Percentiles rank a stretch among this genome's conserved stretches.
Evolutionary conservation across 2,329 filamentous ascomycete genomes (phyloP).

Genomic region (Aspergillus piperis): DNA sequence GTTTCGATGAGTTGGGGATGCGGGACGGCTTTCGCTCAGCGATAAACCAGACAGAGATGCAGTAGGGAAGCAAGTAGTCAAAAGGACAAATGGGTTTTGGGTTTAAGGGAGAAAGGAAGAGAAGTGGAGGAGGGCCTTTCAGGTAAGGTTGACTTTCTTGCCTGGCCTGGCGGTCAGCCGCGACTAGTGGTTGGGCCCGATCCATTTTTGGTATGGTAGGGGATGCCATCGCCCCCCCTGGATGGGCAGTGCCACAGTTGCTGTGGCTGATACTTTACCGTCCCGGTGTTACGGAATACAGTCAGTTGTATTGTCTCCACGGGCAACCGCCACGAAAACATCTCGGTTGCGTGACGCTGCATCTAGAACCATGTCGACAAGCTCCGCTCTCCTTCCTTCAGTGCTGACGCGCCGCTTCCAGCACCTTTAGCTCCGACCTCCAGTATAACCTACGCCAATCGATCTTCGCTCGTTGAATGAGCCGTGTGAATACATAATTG

Average conservation of each 20-base stretch:
- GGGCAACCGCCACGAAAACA: constrained; percentile 41
- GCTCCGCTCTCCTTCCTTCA: neutral
- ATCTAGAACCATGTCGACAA: constrained; percentile 25
- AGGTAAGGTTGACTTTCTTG: constrained; percentile 18
- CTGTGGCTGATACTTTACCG: too few species aligned
- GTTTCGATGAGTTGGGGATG: constrained; percentile 8
- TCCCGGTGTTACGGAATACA: too few species aligned
- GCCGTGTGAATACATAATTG: constrained; percentile 17
- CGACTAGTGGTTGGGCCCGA: constrained; percentile 12
- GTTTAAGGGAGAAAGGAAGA: constrained; percentile 13
- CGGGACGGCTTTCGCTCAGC: constrained; percentile 40
- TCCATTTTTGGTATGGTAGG: constrained; percentile 11
- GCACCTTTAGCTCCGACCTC: constrained; percentile 7
- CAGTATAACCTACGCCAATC: neutral
- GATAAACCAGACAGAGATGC: constrained; percentile 29
- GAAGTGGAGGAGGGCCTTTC: constrained; percentile 21
- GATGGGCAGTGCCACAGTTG: neutral
- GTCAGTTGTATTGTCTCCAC: constrained; percentile 33
- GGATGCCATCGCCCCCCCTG: neutral
- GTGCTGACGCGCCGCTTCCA: neutral
- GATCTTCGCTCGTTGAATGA: constrained; percentile 22
- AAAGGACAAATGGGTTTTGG: constrained; percentile 23
- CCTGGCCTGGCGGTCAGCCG: constrained; percentile 24
- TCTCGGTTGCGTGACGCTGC: constrained; percentile 15
- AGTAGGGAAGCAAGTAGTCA: constrained; percentile 13